These are phyloP conservation scores for Acacia pycnantha DNA, from an alignment of 331 rosid species.

Conservation along the genomic window DNA sequence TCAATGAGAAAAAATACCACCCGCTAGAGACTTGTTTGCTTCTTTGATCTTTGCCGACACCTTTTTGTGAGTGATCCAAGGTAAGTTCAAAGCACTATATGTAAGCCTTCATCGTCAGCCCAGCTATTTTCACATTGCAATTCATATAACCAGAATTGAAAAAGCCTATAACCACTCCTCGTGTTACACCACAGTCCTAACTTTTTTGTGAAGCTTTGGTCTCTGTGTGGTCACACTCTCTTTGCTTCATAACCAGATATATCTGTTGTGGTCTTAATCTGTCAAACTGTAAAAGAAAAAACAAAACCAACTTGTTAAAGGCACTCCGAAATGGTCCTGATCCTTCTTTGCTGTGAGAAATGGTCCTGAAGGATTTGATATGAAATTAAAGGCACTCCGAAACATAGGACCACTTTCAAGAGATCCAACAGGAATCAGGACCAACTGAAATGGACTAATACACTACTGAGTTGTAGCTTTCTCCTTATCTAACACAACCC, in stretches of 20 bases:
- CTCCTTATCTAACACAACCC: not conserved
- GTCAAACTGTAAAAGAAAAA: not conserved
- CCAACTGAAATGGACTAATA: conserved; percentile 34
- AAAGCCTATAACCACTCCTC: conserved; percentile 15
- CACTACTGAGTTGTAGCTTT: conserved; percentile 11
- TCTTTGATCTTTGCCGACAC: conserved; percentile 20
- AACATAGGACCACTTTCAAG: conserved; percentile 42
- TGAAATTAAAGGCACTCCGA: not conserved
- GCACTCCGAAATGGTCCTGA: too few relatives aligned
- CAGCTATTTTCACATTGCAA: not conserved
- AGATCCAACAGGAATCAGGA: conserved; percentile 23
- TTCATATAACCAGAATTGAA: conserved; percentile 18
- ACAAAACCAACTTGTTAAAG: too few relatives aligned
- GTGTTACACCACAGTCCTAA: conserved; percentile 5
- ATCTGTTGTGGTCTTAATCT: not conserved
- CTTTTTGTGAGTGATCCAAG: conserved; percentile 13
- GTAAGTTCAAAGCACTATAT: not conserved
- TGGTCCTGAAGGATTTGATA: conserved; percentile 36
- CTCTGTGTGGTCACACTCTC: not conserved
- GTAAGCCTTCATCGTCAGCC: not conserved
- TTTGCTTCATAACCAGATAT: not conserved
- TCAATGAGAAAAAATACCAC: not conserved
- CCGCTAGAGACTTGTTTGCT: not conserved
- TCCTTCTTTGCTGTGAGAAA: conserved; percentile 33
- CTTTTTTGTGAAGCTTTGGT: conserved; percentile 11